These are phyloP conservation scores for Hemileia vastatrix DNA, from an alignment of 1,284 basidiomycete genomes.

Conservation along the genomic window DNA sequence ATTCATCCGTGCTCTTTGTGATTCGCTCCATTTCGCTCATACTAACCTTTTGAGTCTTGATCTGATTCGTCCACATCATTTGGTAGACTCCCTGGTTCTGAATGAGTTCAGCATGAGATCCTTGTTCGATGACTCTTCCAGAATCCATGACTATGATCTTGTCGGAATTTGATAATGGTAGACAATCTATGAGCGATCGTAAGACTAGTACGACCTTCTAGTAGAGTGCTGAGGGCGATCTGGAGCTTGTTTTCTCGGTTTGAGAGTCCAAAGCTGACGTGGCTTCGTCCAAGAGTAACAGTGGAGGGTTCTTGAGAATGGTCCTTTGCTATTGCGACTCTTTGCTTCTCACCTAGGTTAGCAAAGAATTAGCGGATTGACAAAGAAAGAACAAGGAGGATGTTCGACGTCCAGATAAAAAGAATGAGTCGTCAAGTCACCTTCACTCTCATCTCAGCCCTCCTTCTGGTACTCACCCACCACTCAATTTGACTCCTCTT, in stretches of 20 bases:
- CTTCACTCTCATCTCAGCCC: too few species aligned
- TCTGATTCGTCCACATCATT: constrained; percentile 41
- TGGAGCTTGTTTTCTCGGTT: constrained; percentile 40
- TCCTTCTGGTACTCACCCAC: constrained; percentile 25
- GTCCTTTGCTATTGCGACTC: too few species aligned
- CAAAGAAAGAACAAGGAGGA: too few species aligned
- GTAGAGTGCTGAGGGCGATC: constrained; percentile 36
- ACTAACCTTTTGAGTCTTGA: constrained; percentile 35
- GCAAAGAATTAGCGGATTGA: too few species aligned
- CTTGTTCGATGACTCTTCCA: constrained; percentile 32
- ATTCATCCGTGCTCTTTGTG: not conserved
- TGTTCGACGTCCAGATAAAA: too few species aligned
- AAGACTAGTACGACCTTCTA: constrained; percentile 40
- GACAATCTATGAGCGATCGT: constrained; percentile 43
- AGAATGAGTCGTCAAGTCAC: too few species aligned
- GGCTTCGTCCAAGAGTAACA: constrained; percentile 41
- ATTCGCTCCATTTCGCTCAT: not conserved
- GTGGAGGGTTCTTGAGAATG: constrained; percentile 39
- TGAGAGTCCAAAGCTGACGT: constrained; percentile 41
- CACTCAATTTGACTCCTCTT: constrained; percentile 39
- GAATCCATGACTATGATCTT: constrained; percentile 34
- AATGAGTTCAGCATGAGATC: constrained; percentile 39
- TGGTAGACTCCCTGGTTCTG: constrained; percentile 32
- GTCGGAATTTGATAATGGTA: constrained; percentile 43
- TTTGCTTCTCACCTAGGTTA: too few species aligned